Base-by-base conservation (phyloP, 2,329 filamentous ascomycete genomes). In the Xylariaceae sp. region DNA sequence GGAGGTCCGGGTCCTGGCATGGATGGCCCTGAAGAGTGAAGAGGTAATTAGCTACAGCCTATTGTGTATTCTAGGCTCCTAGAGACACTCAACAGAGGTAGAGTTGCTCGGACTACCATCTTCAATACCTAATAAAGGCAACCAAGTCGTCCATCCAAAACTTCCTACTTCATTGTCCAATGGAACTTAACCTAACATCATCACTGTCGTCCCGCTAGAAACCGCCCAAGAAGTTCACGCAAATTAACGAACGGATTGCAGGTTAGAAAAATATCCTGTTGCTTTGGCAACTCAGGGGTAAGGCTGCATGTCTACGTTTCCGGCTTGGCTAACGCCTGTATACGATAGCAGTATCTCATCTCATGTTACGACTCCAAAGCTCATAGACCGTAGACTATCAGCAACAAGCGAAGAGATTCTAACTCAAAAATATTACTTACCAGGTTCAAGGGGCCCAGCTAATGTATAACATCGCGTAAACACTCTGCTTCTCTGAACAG, bases 1-100 rank as follows among this genome's bases (percentile, higher is more conserved):
- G 79, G 74, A 37, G 81, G 81, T 19, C 83, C 83, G 2, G 83
- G 83, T 6, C 81, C 82, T 3, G 83, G 81, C 55, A 85, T 84
- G 80, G 83, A 86, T 62, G 82, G 50, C 18, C 53, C 53, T 12
- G 54, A 53, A 42, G 54, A 56, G 41, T 56, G n/a, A 53, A 43
- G 19, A 37, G 43, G 43, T 43, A 43, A 34, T 44, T 40, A 47
- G 30, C 12, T 47, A 39, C 39, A 29, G 41, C 21, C 41, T 43
- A 43, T 13, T 51, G 30, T 51, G 52, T 42, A 30, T 29, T 46
- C 22, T 46, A 55, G 49, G 45, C 12, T 21, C 6, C 49, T 39
- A n/a, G 44, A 21, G 26, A 49, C 5, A 10, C 26, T 47, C 36
- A 21, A 12, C 13, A 54, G 51, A 54, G 32, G 32, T 34, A 34